Evolutionary conservation across 306 rosid genomes (phyloP), one percentile per base, ranked within the genome.

Genomic region (Urtica urens): DNA sequence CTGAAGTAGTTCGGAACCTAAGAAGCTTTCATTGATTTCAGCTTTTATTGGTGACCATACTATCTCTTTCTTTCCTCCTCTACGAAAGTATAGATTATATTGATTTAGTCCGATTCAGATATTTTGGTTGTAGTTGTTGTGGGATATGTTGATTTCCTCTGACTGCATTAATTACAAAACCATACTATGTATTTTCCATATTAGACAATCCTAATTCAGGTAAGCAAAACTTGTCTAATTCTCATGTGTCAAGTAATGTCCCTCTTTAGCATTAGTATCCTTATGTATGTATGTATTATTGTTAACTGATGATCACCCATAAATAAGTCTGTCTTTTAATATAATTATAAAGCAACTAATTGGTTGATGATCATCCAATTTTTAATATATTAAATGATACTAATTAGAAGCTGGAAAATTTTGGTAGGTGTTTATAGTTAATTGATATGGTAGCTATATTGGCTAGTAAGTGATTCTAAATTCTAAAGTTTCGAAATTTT

Each of bases 1-100:
- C 58, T 69, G 70, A 34, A 40, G 66, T 41, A 26, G 63, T 54
- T 69, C 56, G 49, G 51, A 30, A 35, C 62, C 62, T 57, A 39
- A 40, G 39, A 20, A 10, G 5, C 48, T 12, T 35, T 51, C 7
- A 43, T 45, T 27, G 38, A 17, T 30, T 27, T 35, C 21, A 50
- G 51, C 60, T 38, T 59, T 47, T 33, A 53, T 67, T 47, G 72
- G 56, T 50, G 55, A 37, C 59, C 68, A 61, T 42, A 37, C 56
- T 47, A 45, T n/a, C n/a, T n/a, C n/a, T 31, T 30, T 57, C 51
- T 49, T 55, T 33, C 43, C 44, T 54, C 38, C 18, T 26, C 11
- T 4, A 25, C 13, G 13, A 31, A 31, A 1, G 13, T 7, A 31
- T 31, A 31, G 7, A 0, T 31, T 31, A 31, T 31, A 31, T 31